phyloP scores from a whole-genome alignment of 1,284 basidiomycete genomes.

The Cronartium quercuum region DNA sequence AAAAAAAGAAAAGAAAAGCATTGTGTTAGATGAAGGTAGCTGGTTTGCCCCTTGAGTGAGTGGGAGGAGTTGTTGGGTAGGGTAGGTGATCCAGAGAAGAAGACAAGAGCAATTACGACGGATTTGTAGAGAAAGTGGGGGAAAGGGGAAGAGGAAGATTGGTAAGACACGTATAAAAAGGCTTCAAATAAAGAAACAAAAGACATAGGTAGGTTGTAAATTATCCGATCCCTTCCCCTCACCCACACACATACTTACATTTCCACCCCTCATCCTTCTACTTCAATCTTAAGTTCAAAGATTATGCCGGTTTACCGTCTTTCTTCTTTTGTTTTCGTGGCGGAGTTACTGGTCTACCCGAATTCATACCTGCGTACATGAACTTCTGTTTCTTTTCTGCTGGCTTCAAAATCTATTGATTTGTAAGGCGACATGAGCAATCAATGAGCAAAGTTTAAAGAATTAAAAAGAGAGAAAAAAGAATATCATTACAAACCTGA shows the following conservation, averaged over 20 bases:
- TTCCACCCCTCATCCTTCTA: not conserved
- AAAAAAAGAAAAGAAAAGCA: not conserved
- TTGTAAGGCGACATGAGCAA: not conserved
- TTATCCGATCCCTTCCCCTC: not conserved
- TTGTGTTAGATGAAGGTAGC: not conserved
- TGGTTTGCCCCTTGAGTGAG: not conserved
- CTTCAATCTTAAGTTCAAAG: not conserved
- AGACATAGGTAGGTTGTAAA: not conserved
- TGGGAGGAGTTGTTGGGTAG: not conserved
- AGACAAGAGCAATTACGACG: not conserved
- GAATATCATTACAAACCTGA: conserved; percentile 71
- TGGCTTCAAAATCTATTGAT: conserved; percentile 15
- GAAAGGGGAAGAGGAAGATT: too few relatives aligned
- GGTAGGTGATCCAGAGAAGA: not conserved
- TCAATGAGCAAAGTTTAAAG: not conserved
- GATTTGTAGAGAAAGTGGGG: not conserved
- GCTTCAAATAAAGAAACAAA: not conserved
- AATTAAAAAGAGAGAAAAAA: conserved; percentile 9
- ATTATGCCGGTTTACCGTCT: conserved; percentile 31
- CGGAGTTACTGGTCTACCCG: conserved; percentile 22
- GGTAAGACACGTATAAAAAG: too few relatives aligned
- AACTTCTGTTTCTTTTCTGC: conserved; percentile 37
- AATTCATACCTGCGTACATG: conserved; percentile 33
- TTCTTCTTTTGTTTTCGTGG: conserved; percentile 35
- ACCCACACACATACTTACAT: not conserved